Evolutionary conservation across 192 early-diverging fungal genomes (phyloP).

Genomic region (Coemansia sp.): DNA sequence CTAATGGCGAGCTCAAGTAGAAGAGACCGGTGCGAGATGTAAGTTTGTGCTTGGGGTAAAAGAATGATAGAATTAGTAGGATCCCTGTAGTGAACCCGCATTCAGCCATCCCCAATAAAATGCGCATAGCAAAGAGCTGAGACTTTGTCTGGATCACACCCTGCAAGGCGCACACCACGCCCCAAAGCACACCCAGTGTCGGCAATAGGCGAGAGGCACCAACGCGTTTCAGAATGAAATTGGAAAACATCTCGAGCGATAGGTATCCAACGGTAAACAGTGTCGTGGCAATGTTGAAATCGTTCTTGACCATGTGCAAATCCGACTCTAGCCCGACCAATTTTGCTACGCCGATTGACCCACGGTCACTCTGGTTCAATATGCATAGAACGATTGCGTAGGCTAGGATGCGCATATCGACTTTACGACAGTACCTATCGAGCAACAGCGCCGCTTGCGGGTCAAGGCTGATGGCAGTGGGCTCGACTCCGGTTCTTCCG

Average conservation of each 20-base stretch:
- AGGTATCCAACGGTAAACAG: conserved; percentile 50
- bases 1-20: conserved; percentile 44
- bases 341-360: conserved; percentile 53
- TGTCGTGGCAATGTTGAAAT: conserved; percentile 50
- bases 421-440: conserved; percentile 39
- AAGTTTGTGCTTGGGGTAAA: conserved; percentile 36
- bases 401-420: conserved; percentile 40
- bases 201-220: conserved; percentile 48
- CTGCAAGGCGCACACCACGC: conserved; percentile 46
- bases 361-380: conserved; percentile 50
- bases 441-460: conserved; percentile 14
- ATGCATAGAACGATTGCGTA: conserved; percentile 39
- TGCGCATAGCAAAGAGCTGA: conserved; percentile 45
- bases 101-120: conserved; percentile 46
- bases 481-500: not conserved
- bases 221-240: conserved; percentile 44
- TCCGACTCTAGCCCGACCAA: conserved; percentile 50
- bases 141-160: conserved; percentile 34
- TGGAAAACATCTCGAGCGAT: conserved; percentile 46
- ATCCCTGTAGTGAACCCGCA: conserved; percentile 49
- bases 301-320: conserved; percentile 43
- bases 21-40: conserved; percentile 37
- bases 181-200: conserved; percentile 46
- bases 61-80: conserved; percentile 46
- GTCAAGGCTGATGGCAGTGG: not conserved